These are phyloP conservation scores for Magnusiomyces paraingens DNA, from an alignment of 1,139 yeast genomes.

Conservation along the genomic window DNA sequence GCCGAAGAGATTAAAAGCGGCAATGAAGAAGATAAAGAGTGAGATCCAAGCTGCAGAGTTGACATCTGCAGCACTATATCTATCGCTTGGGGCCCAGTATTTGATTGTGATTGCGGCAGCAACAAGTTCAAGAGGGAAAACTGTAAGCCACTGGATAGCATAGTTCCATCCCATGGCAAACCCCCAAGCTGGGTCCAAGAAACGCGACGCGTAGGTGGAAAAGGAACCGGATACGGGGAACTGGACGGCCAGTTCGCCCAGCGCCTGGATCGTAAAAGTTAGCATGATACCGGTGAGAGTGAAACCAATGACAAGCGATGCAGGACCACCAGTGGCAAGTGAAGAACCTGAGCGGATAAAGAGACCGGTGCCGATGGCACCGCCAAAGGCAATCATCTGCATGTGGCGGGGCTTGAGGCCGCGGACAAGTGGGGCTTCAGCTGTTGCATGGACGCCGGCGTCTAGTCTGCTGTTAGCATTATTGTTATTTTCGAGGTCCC, in stretches of 20 bases:
- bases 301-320: constrained; percentile 58
- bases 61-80: constrained; percentile 6
- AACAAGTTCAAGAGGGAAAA: constrained; percentile 70
- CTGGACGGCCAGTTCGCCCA: constrained; percentile 69
- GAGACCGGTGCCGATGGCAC: constrained; percentile 68
- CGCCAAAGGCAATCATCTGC: constrained; percentile 67
- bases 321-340: constrained; percentile 65
- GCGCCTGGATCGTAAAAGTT: constrained; percentile 63
- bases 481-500: constrained; percentile 38
- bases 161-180: constrained; percentile 81
- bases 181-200: constrained; percentile 72
- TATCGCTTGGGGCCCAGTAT: constrained; percentile 48
- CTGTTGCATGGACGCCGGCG: constrained; percentile 23
- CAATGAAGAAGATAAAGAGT: constrained; percentile 38
- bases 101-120: constrained; percentile 70
- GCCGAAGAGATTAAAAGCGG: constrained; percentile 59
- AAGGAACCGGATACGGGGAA: constrained; percentile 72
- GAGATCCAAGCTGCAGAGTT: constrained; percentile 53
- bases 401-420: constrained; percentile 41
- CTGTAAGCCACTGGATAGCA: constrained; percentile 72
- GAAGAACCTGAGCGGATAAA: constrained; percentile 69
- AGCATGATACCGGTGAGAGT: constrained; percentile 62
- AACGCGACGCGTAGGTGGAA: constrained; percentile 56
- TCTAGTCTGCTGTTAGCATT: background rate
- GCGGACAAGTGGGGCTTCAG: constrained; percentile 32